These are phyloP conservation scores for Pyrrhoderma noxium DNA, from an alignment of 1,284 basidiomycete genomes.

Conservation along the genomic window DNA sequence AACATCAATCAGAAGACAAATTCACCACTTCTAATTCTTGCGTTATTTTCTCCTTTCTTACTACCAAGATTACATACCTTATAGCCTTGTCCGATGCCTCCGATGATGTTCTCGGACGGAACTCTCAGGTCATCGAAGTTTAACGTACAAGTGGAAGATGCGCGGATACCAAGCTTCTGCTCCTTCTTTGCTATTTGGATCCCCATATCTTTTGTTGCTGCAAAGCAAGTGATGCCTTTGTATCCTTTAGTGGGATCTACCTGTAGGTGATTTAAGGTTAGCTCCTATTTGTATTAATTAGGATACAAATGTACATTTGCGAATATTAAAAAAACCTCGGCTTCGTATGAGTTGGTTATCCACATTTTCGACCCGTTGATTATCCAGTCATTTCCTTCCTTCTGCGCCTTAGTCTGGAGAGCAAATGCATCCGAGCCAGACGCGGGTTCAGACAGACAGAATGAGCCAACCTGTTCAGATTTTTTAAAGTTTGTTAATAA, in stretches of 20 bases:
- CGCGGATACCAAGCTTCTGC: slow-evolving; percentile 94
- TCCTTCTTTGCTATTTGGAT: slow-evolving; percentile 98
- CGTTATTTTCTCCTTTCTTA: no score
- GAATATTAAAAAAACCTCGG: slow-evolving; percentile 91
- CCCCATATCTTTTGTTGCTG: slow-evolving; percentile 95
- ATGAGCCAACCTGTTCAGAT: slow-evolving; percentile 74
- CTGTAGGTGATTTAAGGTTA: slow-evolving; percentile 28
- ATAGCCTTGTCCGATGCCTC: slow-evolving; percentile 91
- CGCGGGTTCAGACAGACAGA: slow-evolving; percentile 89
- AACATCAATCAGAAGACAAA: no score
- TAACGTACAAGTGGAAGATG: slow-evolving; percentile 94
- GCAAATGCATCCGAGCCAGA: slow-evolving; percentile 98
- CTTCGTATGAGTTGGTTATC: slow-evolving; percentile 98
- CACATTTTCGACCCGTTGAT: slow-evolving; percentile 98
- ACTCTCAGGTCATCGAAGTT: slow-evolving; percentile 95
- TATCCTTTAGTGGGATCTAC: slow-evolving; percentile 92
- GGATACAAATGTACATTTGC: slow-evolving; percentile 62
- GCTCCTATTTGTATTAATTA: background rate
- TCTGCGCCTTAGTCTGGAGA: slow-evolving; percentile 86
- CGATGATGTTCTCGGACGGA: slow-evolving; percentile 90
- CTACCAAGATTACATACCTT: slow-evolving; percentile 45
- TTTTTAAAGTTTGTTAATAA: background rate
- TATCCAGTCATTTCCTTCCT: slow-evolving; percentile 78
- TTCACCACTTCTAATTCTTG: no score
- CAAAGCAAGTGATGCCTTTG: slow-evolving; percentile 98